These are phyloP conservation scores for Acanthamoeba sp. DNA, from an alignment of 208 protist genomes.

Conservation along the genomic window DNA sequence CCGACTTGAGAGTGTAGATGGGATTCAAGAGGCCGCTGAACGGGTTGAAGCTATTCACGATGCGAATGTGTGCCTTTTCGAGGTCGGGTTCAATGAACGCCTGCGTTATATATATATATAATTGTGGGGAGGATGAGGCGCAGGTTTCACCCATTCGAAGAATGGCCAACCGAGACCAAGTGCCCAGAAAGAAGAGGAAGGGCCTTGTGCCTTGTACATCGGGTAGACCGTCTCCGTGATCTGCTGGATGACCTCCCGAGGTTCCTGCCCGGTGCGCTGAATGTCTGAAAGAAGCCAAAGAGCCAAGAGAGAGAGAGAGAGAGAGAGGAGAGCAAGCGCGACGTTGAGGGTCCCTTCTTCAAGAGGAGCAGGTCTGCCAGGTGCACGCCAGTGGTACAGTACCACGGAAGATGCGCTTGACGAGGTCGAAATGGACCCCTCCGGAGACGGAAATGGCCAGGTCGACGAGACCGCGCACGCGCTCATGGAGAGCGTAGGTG, in stretches of 20 bases:
- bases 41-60: constrained; percentile 82
- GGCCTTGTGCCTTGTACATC: constrained; percentile 85
- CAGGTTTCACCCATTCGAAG: too few species aligned
- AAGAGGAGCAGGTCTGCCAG: too few species aligned
- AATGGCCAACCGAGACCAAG: too few species aligned
- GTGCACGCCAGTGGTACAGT: too few species aligned
- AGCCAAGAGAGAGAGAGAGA: too few species aligned
- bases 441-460: constrained; percentile 78
- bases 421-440: constrained; percentile 82
- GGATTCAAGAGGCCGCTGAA: constrained; percentile 78
- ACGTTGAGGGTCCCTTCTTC: too few species aligned
- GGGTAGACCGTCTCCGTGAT: constrained; percentile 84
- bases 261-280: constrained; percentile 77
- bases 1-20: constrained; percentile 79
- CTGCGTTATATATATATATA: too few species aligned
- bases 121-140: too few species aligned
- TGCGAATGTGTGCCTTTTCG: constrained; percentile 76
- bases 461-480: constrained; percentile 76
- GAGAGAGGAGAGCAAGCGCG: too few species aligned
- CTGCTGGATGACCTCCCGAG: constrained; percentile 77
- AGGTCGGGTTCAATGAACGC: constrained; percentile 77
- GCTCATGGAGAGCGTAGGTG: constrained; percentile 80
- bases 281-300: constrained; percentile 27
- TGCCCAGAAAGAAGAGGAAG: too few species aligned
- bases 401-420: constrained; percentile 81